Conservation (phyloP, 352 stramenopile species). For the Thalassiosira delicatula region DNA sequence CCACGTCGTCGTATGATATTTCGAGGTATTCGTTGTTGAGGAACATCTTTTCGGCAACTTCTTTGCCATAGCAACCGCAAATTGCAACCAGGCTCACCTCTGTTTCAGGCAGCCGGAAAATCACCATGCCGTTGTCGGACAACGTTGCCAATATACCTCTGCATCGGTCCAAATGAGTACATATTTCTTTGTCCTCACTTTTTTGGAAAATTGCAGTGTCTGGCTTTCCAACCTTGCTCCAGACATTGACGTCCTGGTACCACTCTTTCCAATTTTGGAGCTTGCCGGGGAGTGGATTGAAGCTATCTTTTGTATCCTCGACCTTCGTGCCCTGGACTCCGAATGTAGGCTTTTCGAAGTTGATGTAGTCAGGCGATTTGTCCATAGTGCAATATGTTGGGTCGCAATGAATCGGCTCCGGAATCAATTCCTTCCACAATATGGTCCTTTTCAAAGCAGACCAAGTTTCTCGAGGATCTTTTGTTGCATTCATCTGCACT, state of each 20-base stretch:
- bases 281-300: constrained; percentile 60
- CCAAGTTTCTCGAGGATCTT: constrained; percentile 59
- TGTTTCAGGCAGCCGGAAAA: constrained; percentile 67
- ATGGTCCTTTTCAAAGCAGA: constrained; percentile 44
- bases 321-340: constrained; percentile 54
- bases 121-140: constrained; percentile 58
- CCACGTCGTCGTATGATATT: constrained; percentile 53
- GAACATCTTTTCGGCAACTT: constrained; percentile 44
- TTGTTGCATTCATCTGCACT: constrained; percentile 39
- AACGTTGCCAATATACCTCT: constrained; percentile 45
- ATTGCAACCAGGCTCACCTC: constrained; percentile 62
- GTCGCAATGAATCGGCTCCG: constrained; percentile 57
- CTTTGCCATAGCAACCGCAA: constrained; percentile 51
- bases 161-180: constrained; percentile 59
- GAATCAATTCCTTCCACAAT: constrained; percentile 51
- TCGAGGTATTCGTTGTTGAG: constrained; percentile 53
- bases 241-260: constrained; percentile 50
- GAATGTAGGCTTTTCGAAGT: constrained; percentile 65
- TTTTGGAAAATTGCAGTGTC: constrained; percentile 55
- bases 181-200: constrained; percentile 64
- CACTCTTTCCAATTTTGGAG: constrained; percentile 59
- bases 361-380: constrained; percentile 54
- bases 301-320: constrained; percentile 58
- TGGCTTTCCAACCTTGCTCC: constrained; percentile 52
- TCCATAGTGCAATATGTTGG: constrained; percentile 62